These are phyloP conservation scores for Paragyromitra xinjiangensis DNA, from an alignment of 495 filamentous ascomycete species.

Conservation along the genomic window DNA sequence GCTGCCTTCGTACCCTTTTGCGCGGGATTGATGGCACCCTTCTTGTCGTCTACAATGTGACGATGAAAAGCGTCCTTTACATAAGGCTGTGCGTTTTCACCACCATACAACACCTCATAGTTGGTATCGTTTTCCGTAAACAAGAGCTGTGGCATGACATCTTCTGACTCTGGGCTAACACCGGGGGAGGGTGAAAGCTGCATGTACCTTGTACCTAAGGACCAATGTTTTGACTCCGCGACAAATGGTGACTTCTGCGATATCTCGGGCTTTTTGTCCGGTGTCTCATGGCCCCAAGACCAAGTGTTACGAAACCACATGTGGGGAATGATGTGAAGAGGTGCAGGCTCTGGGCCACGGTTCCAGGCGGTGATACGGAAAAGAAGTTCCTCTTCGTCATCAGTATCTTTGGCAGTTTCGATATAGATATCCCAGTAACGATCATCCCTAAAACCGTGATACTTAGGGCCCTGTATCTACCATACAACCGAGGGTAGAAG, in stretches of 20 bases:
- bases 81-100: constrained; percentile 79
- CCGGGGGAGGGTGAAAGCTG: constrained; percentile 90
- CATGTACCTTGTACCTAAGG: constrained; percentile 82
- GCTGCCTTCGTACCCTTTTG: constrained; percentile 85
- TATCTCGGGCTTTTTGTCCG: constrained; percentile 78
- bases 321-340: constrained; percentile 91
- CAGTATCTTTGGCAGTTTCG: constrained; percentile 90
- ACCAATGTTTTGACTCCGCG: constrained; percentile 76
- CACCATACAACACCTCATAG: constrained; percentile 75
- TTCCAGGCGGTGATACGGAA: constrained; percentile 98
- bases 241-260: constrained; percentile 69
- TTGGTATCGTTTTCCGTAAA: constrained; percentile 98
- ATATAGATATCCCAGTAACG: constrained; percentile 97
- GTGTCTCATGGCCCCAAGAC: constrained; percentile 82
- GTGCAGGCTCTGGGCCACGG: constrained; percentile 86
- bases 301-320: constrained; percentile 98
- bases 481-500: neutral
- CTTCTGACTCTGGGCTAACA: constrained; percentile 75
- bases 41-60: constrained; percentile 82
- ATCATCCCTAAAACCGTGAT: constrained; percentile 66
- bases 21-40: constrained; percentile 80
- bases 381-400: constrained; percentile 87
- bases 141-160: constrained; percentile 81
- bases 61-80: constrained; percentile 97
- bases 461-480: constrained; percentile 16